Conservation (phyloP, 2,329 filamentous ascomycete species). For the Monosporascus sp. region DNA sequence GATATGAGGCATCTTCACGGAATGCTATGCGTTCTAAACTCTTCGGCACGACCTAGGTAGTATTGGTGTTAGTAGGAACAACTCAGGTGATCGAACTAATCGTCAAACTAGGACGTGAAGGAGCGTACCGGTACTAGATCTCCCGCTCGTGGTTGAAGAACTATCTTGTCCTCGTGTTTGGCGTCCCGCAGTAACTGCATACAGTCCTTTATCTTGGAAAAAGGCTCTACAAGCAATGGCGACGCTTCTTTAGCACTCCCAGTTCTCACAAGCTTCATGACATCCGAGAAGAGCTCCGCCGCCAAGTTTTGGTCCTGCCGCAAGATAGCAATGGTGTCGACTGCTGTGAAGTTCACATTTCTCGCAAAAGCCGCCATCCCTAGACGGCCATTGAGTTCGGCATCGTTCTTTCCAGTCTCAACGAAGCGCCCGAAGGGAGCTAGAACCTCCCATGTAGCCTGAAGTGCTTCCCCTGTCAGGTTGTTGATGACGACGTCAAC, state of each 20-base stretch:
- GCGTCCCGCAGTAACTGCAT: not conserved
- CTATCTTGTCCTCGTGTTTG: not conserved
- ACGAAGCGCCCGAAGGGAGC: conserved; percentile 25
- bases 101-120: not conserved
- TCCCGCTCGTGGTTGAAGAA: not conserved
- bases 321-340: conserved; percentile 40
- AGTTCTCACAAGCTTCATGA: conserved; percentile 23
- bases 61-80: not conserved
- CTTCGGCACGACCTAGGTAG: not conserved
- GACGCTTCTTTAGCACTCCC: conserved; percentile 24
- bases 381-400: conserved; percentile 28
- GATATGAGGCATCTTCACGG: not conserved
- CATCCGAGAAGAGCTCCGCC: conserved; percentile 19
- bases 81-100: not conserved
- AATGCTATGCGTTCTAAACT: not conserved
- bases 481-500: conserved; percentile 24
- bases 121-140: not conserved
- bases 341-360: conserved; percentile 41
- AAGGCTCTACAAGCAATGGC: conserved; percentile 28
- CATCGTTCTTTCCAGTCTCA: conserved; percentile 21
- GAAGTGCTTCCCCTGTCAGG: conserved; percentile 21
- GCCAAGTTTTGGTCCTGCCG: conserved; percentile 22
- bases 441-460: conserved; percentile 25
- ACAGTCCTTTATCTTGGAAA: conserved; percentile 10
- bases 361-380: conserved; percentile 45